phyloP scores from a whole-genome alignment of 495 filamentous ascomycete genomes.

The Daldinia loculata region DNA sequence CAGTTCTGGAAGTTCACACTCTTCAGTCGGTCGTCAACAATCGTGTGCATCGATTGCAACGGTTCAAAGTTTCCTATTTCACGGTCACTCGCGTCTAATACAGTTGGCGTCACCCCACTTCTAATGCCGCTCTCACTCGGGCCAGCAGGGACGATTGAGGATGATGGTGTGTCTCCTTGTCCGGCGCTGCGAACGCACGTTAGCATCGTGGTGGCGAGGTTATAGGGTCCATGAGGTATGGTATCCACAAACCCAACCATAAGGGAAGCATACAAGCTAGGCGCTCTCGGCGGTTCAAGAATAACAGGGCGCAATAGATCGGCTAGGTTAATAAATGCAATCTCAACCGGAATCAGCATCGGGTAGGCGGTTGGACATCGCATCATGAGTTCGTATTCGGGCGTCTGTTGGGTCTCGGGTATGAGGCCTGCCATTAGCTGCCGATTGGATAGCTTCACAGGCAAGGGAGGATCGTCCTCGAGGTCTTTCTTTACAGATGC shows the following conservation, averaged over 20 bases:
- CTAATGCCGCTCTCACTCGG: conserved; percentile 6
- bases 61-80: conserved; percentile 16
- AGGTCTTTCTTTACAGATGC: conserved; percentile 32
- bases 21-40: conserved; percentile 35
- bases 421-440: conserved; percentile 34
- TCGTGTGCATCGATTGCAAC: conserved; percentile 18
- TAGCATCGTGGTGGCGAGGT: conserved; percentile 1
- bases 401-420: conserved; percentile 33
- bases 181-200: conserved; percentile 11
- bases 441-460: conserved; percentile 35
- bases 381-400: conserved; percentile 41
- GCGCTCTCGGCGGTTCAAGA: conserved; percentile 6
- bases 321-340: conserved; percentile 32
- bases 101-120: conserved; percentile 3
- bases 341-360: conserved; percentile 31
- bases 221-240: neutral
- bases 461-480: conserved; percentile 23
- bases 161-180: conserved; percentile 16
- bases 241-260: neutral
- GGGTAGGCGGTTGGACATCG: conserved; percentile 38
- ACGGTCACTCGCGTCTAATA: conserved; percentile 2
- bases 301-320: conserved; percentile 28
- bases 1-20: conserved; percentile 29
- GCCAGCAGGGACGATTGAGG: conserved; percentile 1
- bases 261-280: conserved; percentile 12